Evolutionary conservation across 1,139 yeast species (phyloP), one percentile per base, ranked within the genome.

Genomic region (Geotrichum bryndzae): DNA sequence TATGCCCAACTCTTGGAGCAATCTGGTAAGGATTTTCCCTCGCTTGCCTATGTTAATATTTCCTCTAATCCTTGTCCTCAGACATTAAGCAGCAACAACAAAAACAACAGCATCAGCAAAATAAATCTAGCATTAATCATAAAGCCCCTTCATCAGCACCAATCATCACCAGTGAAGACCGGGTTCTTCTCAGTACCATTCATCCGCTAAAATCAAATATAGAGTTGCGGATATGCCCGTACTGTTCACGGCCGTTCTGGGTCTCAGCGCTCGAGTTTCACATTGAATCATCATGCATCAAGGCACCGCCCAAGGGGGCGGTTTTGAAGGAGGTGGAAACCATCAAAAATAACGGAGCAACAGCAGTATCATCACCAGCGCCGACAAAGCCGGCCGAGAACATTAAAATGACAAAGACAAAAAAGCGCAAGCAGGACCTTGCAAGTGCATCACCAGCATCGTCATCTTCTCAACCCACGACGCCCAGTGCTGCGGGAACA

Each of bases 211-310:
- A 68, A 13, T 66, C 75, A 13, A 68, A 66, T 33, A 62, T 70
- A 56, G 71, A 70, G 58, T 70, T 71, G 57, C 64, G 65, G 27
- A 53, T 74, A 25, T 74, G 77, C 55, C 67, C 71, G 23, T 68
- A 65, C 54, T 74, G 77, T 61, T 57, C 65, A 15, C 69, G 76
- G 57, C 77, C 77, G 1, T 57, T 68, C 15, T 63, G 74, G 51
- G 66, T 63, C 18, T 58, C 67, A 1, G 70, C 71, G 15, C 61
- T 69, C 25, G 64, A 65, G 48, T 61, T 63, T 51, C 75, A 72
- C 62, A 58, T 68, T 46, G 67, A 70, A 55, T 60, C 64, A 51
- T 53, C 64, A 18, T 61, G 69, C 59, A 58, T 65, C 22, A 60
- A 61, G 58, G 62, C 62, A 2, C 63, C 63, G 3, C 46, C 58